These are phyloP conservation scores for Globisporangium spinosum DNA, from an alignment of 352 stramenopile genomes.

Conservation along the genomic window DNA sequence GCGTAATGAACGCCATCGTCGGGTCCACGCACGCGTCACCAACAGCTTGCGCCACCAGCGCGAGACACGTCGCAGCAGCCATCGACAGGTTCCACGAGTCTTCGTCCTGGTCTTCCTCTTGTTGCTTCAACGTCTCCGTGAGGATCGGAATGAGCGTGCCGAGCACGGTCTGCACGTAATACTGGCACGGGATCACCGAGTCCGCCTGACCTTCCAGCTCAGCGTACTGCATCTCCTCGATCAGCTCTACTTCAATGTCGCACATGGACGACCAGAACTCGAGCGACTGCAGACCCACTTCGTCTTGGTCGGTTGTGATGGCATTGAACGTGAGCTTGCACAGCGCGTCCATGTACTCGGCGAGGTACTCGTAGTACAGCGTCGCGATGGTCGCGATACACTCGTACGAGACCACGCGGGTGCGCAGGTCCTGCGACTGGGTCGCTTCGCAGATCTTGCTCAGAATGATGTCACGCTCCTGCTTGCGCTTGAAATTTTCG, in stretches of 20 bases:
- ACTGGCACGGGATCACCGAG: slow-evolving; percentile 66
- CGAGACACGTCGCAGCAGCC: slow-evolving; percentile 92
- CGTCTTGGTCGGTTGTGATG: slow-evolving; percentile 90
- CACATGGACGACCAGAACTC: slow-evolving; percentile 98
- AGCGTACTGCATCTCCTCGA: slow-evolving; percentile 90
- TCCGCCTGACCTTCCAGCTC: slow-evolving; percentile 48
- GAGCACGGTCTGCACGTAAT: slow-evolving; percentile 89
- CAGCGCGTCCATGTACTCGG: slow-evolving; percentile 95
- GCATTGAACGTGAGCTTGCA: slow-evolving; percentile 94
- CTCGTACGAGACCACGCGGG: slow-evolving; percentile 92
- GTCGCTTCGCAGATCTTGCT: slow-evolving; percentile 94
- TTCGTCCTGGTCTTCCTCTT: slow-evolving; percentile 94
- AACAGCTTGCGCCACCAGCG: slow-evolving; percentile 91
- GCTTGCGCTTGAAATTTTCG: slow-evolving; percentile 95
- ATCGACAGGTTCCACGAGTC: slow-evolving; percentile 94
- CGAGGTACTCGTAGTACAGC: slow-evolving; percentile 96
- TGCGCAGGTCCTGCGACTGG: slow-evolving; percentile 84
- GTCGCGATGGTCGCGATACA: slow-evolving; percentile 93
- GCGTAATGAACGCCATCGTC: slow-evolving; percentile 93
- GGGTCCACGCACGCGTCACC: slow-evolving; percentile 89
- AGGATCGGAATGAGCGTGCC: slow-evolving; percentile 90
- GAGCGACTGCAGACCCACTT: slow-evolving; percentile 93
- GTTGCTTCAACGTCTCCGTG: slow-evolving; percentile 91
- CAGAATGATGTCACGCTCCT: slow-evolving; percentile 95
- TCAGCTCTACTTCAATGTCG: slow-evolving; percentile 93